Evolutionary conservation across 768 basidiomycete species (phyloP).

Genomic region (Boletus insuetus): DNA sequence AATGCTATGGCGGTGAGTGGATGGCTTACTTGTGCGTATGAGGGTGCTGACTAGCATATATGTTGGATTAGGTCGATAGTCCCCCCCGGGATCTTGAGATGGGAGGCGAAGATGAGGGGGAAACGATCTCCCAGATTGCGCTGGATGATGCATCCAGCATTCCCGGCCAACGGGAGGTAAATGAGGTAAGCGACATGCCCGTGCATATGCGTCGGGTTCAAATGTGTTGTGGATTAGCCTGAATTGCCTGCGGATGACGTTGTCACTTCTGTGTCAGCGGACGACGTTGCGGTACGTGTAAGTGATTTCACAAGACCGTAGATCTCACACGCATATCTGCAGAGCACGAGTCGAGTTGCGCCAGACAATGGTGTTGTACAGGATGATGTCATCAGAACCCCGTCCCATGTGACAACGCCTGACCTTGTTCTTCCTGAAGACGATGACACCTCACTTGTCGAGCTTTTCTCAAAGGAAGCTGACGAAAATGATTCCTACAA

Average conservation of each 20-base stretch:
- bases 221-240: not conserved
- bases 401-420: not conserved
- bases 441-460: not conserved
- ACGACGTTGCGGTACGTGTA: not conserved
- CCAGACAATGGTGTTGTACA: not conserved
- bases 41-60: not conserved
- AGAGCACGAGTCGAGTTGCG: not conserved
- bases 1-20: constrained; percentile 7
- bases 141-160: not conserved
- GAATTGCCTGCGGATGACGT: too few species aligned
- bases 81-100: not conserved
- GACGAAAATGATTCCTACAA: not conserved
- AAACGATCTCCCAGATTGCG: not conserved
- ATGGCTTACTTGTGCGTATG: not conserved
- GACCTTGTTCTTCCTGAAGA: constrained; percentile 20
- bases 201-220: not conserved
- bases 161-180: not conserved
- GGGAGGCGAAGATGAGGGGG: not conserved
- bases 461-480: not conserved
- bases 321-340: not conserved
- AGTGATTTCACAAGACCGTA: not conserved
- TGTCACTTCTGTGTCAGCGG: not conserved
- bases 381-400: not conserved
- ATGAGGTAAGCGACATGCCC: not conserved
- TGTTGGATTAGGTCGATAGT: not conserved